Evolutionary conservation across 2,329 filamentous ascomycete genomes (phyloP).

Genomic region (Xylaria sp.): DNA sequence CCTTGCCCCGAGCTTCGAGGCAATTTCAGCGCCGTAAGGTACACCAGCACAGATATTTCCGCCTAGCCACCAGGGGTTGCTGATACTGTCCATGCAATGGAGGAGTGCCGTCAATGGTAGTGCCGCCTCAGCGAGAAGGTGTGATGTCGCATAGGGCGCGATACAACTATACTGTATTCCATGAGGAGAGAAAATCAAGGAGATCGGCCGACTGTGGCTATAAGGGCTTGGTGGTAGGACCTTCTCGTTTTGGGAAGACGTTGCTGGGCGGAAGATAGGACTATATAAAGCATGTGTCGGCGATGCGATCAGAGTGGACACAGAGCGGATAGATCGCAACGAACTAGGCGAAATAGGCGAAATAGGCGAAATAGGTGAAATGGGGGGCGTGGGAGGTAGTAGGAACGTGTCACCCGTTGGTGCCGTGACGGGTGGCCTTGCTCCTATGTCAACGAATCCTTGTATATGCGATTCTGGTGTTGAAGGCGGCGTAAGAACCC

Average conservation of each 20-base stretch:
- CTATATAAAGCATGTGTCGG: constrained; percentile 26
- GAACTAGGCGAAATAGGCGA: constrained; percentile 30
- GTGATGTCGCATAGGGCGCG: constrained; percentile 59
- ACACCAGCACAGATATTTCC: constrained; percentile 63
- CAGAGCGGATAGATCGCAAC: constrained; percentile 45
- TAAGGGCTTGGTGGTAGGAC: constrained; percentile 20
- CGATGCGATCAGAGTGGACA: constrained; percentile 42
- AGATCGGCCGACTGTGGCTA: constrained; percentile 51
- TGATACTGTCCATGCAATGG: constrained; percentile 66
- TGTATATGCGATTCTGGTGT: constrained; percentile 38
- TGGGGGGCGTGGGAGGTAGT: constrained; percentile 45
- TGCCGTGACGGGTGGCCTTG: constrained; percentile 11
- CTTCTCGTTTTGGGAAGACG: constrained; percentile 26
- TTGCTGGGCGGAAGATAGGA: constrained; percentile 27
- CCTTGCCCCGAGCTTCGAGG: constrained; percentile 56
- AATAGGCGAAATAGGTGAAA: constrained; percentile 44
- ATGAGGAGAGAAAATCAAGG: constrained; percentile 69
- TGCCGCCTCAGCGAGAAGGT: constrained; percentile 61
- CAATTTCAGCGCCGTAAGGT: constrained; percentile 62
- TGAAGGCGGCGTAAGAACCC: constrained; percentile 40
- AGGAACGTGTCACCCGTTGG: constrained; percentile 34
- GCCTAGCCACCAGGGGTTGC: constrained; percentile 66
- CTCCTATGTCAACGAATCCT: constrained; percentile 7
- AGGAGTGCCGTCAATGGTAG: constrained; percentile 68
- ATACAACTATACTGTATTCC: constrained; percentile 62